Percentiles rank a stretch among this genome's conserved stretches.
phyloP scores from a whole-genome alignment of 768 basidiomycete species.

The Crucibulum laeve region DNA sequence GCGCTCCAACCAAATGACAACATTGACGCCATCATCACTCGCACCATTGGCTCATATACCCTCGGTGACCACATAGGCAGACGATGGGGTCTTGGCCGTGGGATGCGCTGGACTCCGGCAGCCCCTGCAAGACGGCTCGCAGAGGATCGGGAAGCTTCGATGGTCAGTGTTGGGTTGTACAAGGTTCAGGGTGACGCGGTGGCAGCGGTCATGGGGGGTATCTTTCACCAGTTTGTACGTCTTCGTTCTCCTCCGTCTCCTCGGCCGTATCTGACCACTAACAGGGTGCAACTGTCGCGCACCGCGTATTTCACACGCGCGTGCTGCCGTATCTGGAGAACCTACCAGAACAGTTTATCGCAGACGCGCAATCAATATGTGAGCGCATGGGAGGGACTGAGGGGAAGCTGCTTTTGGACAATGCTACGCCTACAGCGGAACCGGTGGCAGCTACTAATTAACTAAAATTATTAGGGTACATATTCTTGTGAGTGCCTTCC shows the following conservation, averaged over 20 bases:
- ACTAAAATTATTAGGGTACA: too few species aligned
- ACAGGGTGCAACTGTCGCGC: slow-evolving; percentile 44
- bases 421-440: not conserved
- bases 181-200: slow-evolving; percentile 78
- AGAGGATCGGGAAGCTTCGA: slow-evolving; percentile 27
- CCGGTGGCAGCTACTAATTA: not conserved
- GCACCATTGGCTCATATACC: slow-evolving; percentile 62
- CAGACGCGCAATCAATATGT: not conserved
- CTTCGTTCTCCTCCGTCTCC: slow-evolving; percentile 1
- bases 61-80: slow-evolving; percentile 74
- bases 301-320: slow-evolving; percentile 47
- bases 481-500: too few species aligned
- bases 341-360: not conserved
- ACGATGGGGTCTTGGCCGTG: slow-evolving; percentile 68
- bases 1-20: slow-evolving; percentile 44
- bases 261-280: slow-evolving; percentile 1
- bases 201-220: slow-evolving; percentile 70
- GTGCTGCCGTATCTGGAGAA: slow-evolving; percentile 43
- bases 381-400: not conserved
- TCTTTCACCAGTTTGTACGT: slow-evolving; percentile 78
- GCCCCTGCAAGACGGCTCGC: slow-evolving; percentile 27
- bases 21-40: slow-evolving; percentile 51
- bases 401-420: not conserved
- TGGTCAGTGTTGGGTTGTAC: slow-evolving; percentile 60
- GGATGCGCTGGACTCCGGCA: slow-evolving; percentile 74